phyloP scores from a whole-genome alignment of 768 basidiomycete species.

The Termitomyces sp. region DNA sequence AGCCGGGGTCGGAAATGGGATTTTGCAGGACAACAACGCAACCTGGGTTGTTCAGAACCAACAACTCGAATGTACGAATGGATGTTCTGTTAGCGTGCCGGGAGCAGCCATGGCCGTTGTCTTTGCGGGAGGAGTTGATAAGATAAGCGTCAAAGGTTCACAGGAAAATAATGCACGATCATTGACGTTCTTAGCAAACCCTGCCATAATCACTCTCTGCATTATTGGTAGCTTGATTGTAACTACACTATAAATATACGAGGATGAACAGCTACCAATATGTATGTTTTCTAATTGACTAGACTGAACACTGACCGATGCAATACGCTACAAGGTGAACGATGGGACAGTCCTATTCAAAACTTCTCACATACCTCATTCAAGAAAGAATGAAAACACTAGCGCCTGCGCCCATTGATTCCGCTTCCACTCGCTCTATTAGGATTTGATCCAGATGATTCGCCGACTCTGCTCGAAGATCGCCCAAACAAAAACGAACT shows the following conservation, averaged over 20 bases:
- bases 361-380: not conserved
- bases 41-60: slow-evolving; percentile 32
- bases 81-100: slow-evolving; percentile 42
- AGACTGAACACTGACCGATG: not conserved
- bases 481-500: slow-evolving; percentile 64
- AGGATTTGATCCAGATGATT: slow-evolving; percentile 10
- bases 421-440: slow-evolving; percentile 7
- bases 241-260: not conserved
- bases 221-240: not conserved
- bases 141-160: not conserved
- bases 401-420: slow-evolving; percentile 6
- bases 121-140: slow-evolving; percentile 20
- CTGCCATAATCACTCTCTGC: not conserved
- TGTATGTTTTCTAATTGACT: not conserved
- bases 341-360: not conserved
- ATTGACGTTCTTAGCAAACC: not conserved
- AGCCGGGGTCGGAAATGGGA: slow-evolving; percentile 34
- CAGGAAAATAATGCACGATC: not conserved
- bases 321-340: not conserved
- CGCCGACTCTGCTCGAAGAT: slow-evolving; percentile 18
- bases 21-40: slow-evolving; percentile 21
- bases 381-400: not conserved
- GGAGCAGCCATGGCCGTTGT: slow-evolving; percentile 46
- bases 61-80: slow-evolving; percentile 33
- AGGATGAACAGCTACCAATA: not conserved